Evolutionary conservation across 805 yeast species (phyloP).

Genomic region (Candida chauliodis): DNA sequence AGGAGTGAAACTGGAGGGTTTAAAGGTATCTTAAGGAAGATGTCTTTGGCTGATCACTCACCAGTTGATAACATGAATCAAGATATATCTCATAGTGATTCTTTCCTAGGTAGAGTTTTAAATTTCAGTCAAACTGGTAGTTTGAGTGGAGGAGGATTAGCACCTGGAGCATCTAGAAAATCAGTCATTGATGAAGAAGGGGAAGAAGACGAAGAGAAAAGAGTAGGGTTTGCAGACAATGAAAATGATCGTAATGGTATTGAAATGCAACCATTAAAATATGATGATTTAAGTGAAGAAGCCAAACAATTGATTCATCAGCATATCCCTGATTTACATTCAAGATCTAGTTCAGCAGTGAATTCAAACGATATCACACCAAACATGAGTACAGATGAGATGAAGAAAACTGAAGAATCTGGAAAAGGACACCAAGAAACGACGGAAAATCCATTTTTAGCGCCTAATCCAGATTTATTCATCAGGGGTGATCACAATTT

Average conservation of each 20-base stretch:
- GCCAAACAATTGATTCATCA: slow-evolving; percentile 53
- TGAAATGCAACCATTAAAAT: slow-evolving; percentile 43
- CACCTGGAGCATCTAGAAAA: slow-evolving; percentile 33
- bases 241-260: slow-evolving; percentile 23
- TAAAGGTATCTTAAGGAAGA: slow-evolving; percentile 32
- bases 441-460: slow-evolving; percentile 20
- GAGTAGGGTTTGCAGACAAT: slow-evolving; percentile 17
- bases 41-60: slow-evolving; percentile 32
- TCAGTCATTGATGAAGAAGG: slow-evolving; percentile 30
- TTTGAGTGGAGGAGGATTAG: slow-evolving; percentile 39
- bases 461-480: slow-evolving; percentile 39
- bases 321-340: slow-evolving; percentile 35
- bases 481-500: slow-evolving; percentile 5
- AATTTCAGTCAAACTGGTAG: slow-evolving; percentile 21
- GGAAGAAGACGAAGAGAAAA: slow-evolving; percentile 35
- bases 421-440: neutral
- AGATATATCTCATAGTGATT: slow-evolving; percentile 27
- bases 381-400: slow-evolving; percentile 7
- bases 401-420: slow-evolving; percentile 6
- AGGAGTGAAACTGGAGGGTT: slow-evolving; percentile 13
- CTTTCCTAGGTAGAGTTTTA: slow-evolving; percentile 37
- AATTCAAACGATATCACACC: slow-evolving; percentile 1
- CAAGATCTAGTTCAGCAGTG: neutral
- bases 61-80: slow-evolving; percentile 12
- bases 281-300: slow-evolving; percentile 43